Percentiles rank a stretch among this genome's conserved stretches.
phyloP scores from a whole-genome alignment of 257 asterid genomes.

The Orobanche coerulescens region DNA sequence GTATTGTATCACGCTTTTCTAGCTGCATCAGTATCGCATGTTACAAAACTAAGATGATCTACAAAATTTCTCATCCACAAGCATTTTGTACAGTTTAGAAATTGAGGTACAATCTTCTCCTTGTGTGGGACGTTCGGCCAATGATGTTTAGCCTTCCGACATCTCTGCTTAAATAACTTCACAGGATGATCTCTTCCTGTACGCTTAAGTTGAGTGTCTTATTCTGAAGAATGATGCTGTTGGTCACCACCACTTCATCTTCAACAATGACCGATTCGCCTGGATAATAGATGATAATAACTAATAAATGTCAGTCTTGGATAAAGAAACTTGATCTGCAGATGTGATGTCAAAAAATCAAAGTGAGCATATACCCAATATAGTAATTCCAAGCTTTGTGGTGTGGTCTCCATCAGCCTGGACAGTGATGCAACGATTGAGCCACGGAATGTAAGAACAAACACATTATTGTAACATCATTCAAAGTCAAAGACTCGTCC shows the following conservation, averaged over 20 bases:
- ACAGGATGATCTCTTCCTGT: conserved; percentile 76
- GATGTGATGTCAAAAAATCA: not conserved
- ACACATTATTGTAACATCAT: too few relatives aligned
- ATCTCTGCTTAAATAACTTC: conserved; percentile 12
- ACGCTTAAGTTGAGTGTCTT: conserved; percentile 65
- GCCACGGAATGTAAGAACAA: not conserved
- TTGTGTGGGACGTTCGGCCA: not conserved
- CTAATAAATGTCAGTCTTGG: not conserved
- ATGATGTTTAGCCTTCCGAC: not conserved
- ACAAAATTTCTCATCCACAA: not conserved
- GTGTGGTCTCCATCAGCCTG: conserved; percentile 78
- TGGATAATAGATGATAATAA: conserved; percentile 25
- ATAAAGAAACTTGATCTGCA: not conserved
- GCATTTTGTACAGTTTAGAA: not conserved
- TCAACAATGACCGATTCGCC: conserved; percentile 78
- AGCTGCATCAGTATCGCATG: not conserved
- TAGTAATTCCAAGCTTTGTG: conserved; percentile 65
- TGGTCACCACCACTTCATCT: conserved; percentile 67
- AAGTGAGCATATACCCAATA: conserved; percentile 51
- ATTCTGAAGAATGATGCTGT: conserved; percentile 84
- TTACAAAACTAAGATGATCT: not conserved
- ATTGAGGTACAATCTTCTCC: not conserved
- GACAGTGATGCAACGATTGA: conserved; percentile 11
- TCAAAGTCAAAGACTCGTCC: too few relatives aligned
- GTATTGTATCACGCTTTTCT: too few relatives aligned